Evolutionary conservation across 73 alveolate genomes (phyloP).

Genomic region (Uronychia binucleata): DNA sequence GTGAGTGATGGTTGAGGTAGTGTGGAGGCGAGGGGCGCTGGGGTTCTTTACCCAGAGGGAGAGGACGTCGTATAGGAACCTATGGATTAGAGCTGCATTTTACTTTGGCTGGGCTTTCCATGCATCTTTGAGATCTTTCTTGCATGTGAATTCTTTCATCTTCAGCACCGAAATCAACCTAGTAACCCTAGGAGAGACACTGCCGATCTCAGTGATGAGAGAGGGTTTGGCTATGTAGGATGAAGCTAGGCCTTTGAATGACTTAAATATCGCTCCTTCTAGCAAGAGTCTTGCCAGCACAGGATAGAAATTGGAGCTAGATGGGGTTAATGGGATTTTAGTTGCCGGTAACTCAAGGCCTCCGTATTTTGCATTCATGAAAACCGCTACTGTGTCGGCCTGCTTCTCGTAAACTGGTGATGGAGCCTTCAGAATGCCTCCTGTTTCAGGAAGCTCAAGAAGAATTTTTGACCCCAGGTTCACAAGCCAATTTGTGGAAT

Average conservation of each 20-base stretch:
- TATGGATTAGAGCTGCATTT: no score
- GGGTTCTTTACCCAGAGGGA: no score
- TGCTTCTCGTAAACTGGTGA: slow-evolving; percentile 4
- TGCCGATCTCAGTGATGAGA: slow-evolving; percentile 9
- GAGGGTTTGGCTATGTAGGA: background rate
- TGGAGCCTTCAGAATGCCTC: background rate
- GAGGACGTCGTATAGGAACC: no score
- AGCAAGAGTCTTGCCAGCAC: slow-evolving; percentile 12
- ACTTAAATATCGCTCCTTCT: slow-evolving; percentile 15
- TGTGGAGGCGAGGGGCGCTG: no score
- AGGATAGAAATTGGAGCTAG: slow-evolving; percentile 8
- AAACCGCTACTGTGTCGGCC: slow-evolving; percentile 3
- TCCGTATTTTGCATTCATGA: slow-evolving; percentile 14
- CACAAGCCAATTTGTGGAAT: slow-evolving; percentile 21
- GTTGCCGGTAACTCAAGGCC: background rate
- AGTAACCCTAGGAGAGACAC: slow-evolving; percentile 10
- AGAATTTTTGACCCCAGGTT: slow-evolving; percentile 10
- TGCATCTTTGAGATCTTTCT: background rate
- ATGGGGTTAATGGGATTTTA: background rate
- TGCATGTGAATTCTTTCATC: slow-evolving; percentile 5
- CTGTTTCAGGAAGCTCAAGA: slow-evolving; percentile 4
- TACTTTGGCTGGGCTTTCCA: slow-evolving; percentile 11
- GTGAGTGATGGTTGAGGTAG: no score
- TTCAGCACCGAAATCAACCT: slow-evolving; percentile 9
- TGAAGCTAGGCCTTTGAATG: background rate